Percentiles rank a stretch among this genome's conserved stretches.
Conservation (phyloP, 805 yeast species). For the Kregervanrija fluxuum region DNA sequence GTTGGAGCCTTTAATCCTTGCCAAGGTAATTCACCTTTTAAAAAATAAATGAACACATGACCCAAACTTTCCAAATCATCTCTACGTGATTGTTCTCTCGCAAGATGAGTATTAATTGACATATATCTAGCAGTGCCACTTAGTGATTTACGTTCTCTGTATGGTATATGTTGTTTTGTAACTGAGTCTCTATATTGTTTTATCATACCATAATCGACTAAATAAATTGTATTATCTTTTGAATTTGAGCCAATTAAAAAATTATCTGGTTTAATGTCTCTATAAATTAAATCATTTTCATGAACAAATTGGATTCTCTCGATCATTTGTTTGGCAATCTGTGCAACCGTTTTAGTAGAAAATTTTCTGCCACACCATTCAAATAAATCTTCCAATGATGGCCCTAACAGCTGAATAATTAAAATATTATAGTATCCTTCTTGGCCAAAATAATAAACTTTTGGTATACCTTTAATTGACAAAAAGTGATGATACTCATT, state of each 20-base stretch:
- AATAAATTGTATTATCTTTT: constrained; percentile 49
- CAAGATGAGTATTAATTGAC: constrained; percentile 85
- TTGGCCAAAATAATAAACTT: constrained; percentile 78
- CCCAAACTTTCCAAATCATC: constrained; percentile 80
- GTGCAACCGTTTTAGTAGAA: constrained; percentile 63
- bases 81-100: constrained; percentile 76
- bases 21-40: constrained; percentile 81
- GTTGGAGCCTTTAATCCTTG: constrained; percentile 86
- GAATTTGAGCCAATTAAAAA: constrained; percentile 64
- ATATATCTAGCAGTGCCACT: constrained; percentile 84
- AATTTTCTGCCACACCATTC: constrained; percentile 84
- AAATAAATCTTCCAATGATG: constrained; percentile 74
- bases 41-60: constrained; percentile 73
- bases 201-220: constrained; percentile 85
- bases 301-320: constrained; percentile 65
- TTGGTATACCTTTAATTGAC: constrained; percentile 59
- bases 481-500: constrained; percentile 16
- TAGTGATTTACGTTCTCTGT: constrained; percentile 70
- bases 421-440: constrained; percentile 76
- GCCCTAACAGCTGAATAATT: constrained; percentile 75
- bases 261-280: constrained; percentile 83
- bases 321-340: constrained; percentile 74
- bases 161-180: constrained; percentile 75
- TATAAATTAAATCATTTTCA: constrained; percentile 66
- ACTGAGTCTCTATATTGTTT: constrained; percentile 77